phyloP scores from a whole-genome alignment of 2,329 filamentous ascomycete genomes.

The Fusarium robinianum region DNA sequence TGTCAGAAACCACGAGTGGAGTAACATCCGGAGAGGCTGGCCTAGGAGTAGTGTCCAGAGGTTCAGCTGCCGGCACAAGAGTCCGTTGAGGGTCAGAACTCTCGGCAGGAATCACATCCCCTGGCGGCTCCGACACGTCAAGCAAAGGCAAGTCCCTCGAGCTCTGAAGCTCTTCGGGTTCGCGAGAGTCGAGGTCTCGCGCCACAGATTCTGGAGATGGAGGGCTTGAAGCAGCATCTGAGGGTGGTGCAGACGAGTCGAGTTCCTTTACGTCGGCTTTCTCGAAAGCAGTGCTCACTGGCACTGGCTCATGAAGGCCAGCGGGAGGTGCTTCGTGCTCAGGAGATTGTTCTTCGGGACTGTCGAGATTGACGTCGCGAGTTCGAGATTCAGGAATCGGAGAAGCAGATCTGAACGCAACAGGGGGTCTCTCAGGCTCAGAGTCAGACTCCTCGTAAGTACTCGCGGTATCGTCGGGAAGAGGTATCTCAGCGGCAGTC shows the following conservation, averaged over 20 bases:
- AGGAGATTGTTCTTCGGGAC: neutral
- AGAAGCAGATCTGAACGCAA: neutral
- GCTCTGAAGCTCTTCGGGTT: neutral
- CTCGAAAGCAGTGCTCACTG: too few relatives aligned
- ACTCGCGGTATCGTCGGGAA: neutral
- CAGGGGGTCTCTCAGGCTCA: neutral
- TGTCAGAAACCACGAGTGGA: neutral
- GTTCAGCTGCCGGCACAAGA: neutral
- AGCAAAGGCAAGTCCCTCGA: too few relatives aligned
- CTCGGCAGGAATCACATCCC: neutral
- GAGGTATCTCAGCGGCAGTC: too few relatives aligned
- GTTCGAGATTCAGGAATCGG: neutral
- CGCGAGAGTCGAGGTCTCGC: neutral
- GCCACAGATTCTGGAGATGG: neutral
- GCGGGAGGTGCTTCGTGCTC: neutral
- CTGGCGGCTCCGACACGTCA: too few relatives aligned
- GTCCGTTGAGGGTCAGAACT: neutral
- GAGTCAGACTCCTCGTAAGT: constrained; percentile 3
- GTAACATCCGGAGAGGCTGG: neutral
- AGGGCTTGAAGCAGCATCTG: neutral
- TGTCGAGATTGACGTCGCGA: neutral
- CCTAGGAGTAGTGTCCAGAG: neutral
- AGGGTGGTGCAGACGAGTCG: too few relatives aligned
- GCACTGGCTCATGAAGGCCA: too few relatives aligned
- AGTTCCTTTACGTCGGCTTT: too few relatives aligned